phyloP scores from a whole-genome alignment of 129 eudicot genomes.

The Lactuca sativa region DNA sequence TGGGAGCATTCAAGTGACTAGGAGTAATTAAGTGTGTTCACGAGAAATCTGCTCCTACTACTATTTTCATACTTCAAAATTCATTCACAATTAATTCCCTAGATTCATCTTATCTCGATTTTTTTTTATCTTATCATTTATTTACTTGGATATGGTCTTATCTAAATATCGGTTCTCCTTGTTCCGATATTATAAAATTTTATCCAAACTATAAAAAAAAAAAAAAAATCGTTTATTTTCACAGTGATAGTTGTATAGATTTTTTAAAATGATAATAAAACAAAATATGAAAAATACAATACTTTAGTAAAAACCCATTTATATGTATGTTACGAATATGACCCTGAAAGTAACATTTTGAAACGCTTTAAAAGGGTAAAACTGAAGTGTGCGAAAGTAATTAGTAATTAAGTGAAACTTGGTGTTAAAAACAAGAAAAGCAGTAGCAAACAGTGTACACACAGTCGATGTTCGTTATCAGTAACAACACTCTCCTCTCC shows the following conservation, averaged over 20 bases:
- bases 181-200: too few species aligned
- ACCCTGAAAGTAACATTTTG: too few species aligned
- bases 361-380: slow-evolving; percentile 6
- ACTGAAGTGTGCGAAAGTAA: slow-evolving; percentile 7
- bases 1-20: slow-evolving; percentile 32
- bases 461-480: slow-evolving; percentile 27
- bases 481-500: slow-evolving; percentile 5
- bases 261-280: too few species aligned
- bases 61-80: slow-evolving; percentile 20
- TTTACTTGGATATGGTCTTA: not conserved
- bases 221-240: too few species aligned
- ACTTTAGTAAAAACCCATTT: too few species aligned
- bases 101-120: not conserved
- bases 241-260: too few species aligned
- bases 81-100: not conserved
- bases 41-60: slow-evolving; percentile 33
- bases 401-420: not conserved
- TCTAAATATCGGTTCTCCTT: not conserved
- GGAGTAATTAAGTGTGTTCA: slow-evolving; percentile 29
- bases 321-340: too few species aligned
- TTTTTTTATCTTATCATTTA: not conserved
- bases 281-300: too few species aligned
- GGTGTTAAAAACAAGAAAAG: not conserved
- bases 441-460: slow-evolving; percentile 12
- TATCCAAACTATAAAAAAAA: too few species aligned